phyloP scores from a whole-genome alignment of 1,139 yeast species.

The Candida sanyaensis region DNA sequence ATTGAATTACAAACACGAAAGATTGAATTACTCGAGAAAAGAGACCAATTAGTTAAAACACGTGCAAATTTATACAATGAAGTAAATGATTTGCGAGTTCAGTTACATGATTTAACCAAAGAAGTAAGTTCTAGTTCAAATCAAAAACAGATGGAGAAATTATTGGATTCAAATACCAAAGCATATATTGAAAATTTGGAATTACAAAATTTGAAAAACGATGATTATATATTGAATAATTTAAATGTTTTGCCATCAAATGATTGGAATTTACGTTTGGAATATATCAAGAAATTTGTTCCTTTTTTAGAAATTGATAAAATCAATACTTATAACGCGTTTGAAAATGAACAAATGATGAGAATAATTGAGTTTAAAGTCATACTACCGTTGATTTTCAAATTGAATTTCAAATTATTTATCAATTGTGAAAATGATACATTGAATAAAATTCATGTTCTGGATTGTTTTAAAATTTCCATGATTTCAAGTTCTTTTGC shows the following conservation, averaged over 20 bases:
- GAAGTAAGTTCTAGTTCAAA: constrained; percentile 18
- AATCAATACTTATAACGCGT: constrained; percentile 16
- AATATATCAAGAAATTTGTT: constrained; percentile 27
- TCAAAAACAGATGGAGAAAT: constrained; percentile 19
- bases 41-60: constrained; percentile 23
- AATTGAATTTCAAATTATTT: constrained; percentile 19
- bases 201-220: constrained; percentile 20
- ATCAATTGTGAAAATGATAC: constrained; percentile 21
- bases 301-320: constrained; percentile 27
- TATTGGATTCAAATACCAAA: constrained; percentile 25
- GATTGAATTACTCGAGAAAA: constrained; percentile 19
- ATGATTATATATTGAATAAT: constrained; percentile 21
- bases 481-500: constrained; percentile 27
- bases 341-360: constrained; percentile 12
- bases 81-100: constrained; percentile 23
- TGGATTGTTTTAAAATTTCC: constrained; percentile 12
- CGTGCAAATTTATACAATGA: constrained; percentile 20
- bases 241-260: constrained; percentile 39
- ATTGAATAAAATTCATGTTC: constrained; percentile 16
- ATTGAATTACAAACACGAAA: constrained; percentile 23
- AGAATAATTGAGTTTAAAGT: constrained; percentile 24
- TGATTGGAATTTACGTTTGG: constrained; percentile 35
- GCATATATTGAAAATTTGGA: constrained; percentile 16
- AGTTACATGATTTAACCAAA: constrained; percentile 17
- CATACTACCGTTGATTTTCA: constrained; percentile 26